Evolutionary conservation across 1,284 basidiomycete genomes (phyloP).

Genomic region (Entoloma clypeatum): DNA sequence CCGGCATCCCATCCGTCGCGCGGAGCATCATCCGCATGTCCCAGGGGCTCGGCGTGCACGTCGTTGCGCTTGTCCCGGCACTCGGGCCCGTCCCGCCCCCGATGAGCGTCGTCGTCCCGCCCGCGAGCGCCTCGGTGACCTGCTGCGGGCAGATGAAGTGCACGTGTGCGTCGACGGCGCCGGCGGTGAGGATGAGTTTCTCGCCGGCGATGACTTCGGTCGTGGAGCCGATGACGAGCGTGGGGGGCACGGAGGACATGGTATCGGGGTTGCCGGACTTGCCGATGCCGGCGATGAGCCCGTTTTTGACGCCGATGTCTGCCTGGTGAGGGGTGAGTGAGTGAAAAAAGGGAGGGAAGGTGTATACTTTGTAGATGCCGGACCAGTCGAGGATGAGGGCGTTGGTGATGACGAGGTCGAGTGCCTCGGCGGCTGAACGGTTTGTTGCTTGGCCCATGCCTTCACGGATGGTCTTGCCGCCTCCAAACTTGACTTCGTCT

Average conservation of each 20-base stretch:
- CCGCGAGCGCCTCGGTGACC: slow-evolving; percentile 67
- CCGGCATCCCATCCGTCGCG: slow-evolving; percentile 83
- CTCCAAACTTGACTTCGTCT: slow-evolving; percentile 98
- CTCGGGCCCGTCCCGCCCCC: slow-evolving; percentile 94
- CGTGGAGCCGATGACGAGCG: slow-evolving; percentile 79
- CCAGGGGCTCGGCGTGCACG: slow-evolving; percentile 88
- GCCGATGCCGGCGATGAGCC: slow-evolving; percentile 84
- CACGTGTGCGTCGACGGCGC: slow-evolving; percentile 89
- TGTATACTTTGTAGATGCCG: slow-evolving; percentile 84
- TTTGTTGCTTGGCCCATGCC: slow-evolving; percentile 94
- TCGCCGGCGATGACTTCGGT: slow-evolving; percentile 97
- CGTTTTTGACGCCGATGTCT: slow-evolving; percentile 93
- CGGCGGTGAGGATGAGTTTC: slow-evolving; percentile 90
- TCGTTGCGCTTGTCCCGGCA: slow-evolving; percentile 90
- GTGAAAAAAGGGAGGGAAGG: background rate
- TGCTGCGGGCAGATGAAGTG: slow-evolving; percentile 96
- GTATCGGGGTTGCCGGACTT: slow-evolving; percentile 97
- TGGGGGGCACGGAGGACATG: slow-evolving; percentile 78
- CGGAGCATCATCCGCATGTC: slow-evolving; percentile 87
- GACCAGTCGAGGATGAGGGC: slow-evolving; percentile 93
- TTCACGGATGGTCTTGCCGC: slow-evolving; percentile 93
- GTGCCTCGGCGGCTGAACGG: slow-evolving; percentile 59
- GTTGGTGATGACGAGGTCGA: slow-evolving; percentile 95
- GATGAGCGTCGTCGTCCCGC: slow-evolving; percentile 83
- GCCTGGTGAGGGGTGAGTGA: slow-evolving; percentile 50